Base-by-base conservation (phyloP, 768 basidiomycete species). In the Pulveroboletus frians region DNA sequence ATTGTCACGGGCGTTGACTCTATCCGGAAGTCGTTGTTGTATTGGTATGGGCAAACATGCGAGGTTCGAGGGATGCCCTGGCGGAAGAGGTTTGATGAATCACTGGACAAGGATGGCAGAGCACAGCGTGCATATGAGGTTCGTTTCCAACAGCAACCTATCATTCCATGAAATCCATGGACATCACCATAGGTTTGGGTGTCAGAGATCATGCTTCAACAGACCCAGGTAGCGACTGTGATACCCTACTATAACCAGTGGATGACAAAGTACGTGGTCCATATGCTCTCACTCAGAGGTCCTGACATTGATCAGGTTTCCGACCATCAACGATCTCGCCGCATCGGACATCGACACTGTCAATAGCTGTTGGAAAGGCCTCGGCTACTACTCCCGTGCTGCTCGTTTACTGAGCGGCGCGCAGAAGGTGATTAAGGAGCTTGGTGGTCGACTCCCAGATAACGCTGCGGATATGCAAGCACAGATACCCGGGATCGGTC, bases 121-220 rank as follows among this genome's bases (percentile, higher is more conserved):
- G 80, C 84, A 2, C 93, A 96, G 66, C 72, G 92, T 41, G 94
- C 92, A 7, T 96, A 98, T 61, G 92, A 96, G 77, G 93, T 92
- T 60, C 47, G 75, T 49, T 37, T 5, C 31, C 9, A 3, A 5
- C 3, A 9, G 18, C 3, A 26, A 1, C 21, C 13, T 17, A 9
- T 45, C 20, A 9, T 39, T 38, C 41, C 29, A 14, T 10, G 10
- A 17, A 0, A 1, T 1, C 14, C 7, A 6, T 31, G 39, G 29
- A 42, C 17, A 15, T 10, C 1, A 31, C 40, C 27, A 34, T 39
- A 88, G 88, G 87, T 92, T 21, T 91, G 89, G 88, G 76, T 92
- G 20, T 89, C 85, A 13, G 92, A 97, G 70, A 84, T 96, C 49
- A 96, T 96, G 94, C 75, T 94, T 2, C 94, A 98, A 67, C 94